A percentile compares a stretch with the other conserved stretches of the same genome.
These are phyloP conservation scores for Scenedesmus sp. DNA, from an alignment of 163 green algal species.

Conservation along the genomic window DNA sequence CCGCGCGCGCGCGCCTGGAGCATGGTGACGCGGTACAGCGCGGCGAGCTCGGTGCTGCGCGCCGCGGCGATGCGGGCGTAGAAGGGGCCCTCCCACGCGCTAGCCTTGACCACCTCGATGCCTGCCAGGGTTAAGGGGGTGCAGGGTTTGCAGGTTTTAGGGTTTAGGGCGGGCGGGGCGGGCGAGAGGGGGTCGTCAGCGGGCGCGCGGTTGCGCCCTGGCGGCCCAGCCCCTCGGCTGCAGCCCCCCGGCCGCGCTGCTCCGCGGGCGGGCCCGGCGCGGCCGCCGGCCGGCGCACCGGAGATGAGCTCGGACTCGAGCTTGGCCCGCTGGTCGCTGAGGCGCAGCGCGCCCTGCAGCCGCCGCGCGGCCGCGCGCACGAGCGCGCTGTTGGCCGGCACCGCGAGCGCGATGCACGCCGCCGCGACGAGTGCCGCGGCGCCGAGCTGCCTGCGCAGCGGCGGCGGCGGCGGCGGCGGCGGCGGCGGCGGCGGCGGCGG, in stretches of 20 bases:
- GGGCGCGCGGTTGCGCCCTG: too few relatives aligned
- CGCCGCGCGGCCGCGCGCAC: constrained; percentile 1
- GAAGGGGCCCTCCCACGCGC: constrained; percentile 68
- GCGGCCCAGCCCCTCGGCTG: too few relatives aligned
- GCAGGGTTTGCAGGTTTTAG: too few relatives aligned
- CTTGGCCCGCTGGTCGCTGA: constrained; percentile 79
- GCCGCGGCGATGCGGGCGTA: constrained; percentile 46
- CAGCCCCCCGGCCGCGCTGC: too few relatives aligned
- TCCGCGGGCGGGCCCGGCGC: too few relatives aligned
- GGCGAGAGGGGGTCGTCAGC: too few relatives aligned
- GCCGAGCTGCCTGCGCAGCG: constrained; percentile 63
- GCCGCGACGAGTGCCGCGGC: constrained; percentile 63
- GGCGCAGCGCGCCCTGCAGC: constrained; percentile 56
- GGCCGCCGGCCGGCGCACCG: too few relatives aligned
- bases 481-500: background rate
- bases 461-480: background rate
- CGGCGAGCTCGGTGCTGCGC: constrained; percentile 48
- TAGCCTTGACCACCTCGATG: constrained; percentile 87
- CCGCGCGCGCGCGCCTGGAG: too few relatives aligned
- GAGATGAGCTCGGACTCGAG: constrained; percentile 81
- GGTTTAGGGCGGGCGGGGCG: too few relatives aligned
- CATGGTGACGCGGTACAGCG: constrained; percentile 31
- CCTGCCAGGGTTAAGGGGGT: constrained; percentile 46
- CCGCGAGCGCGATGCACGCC: constrained; percentile 67
- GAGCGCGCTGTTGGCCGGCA: constrained; percentile 70